Evolutionary conservation across 2,329 filamentous ascomycete genomes (phyloP), one percentile per base, ranked within the genome.

Genomic region (Parastagonospora nodorum): DNA sequence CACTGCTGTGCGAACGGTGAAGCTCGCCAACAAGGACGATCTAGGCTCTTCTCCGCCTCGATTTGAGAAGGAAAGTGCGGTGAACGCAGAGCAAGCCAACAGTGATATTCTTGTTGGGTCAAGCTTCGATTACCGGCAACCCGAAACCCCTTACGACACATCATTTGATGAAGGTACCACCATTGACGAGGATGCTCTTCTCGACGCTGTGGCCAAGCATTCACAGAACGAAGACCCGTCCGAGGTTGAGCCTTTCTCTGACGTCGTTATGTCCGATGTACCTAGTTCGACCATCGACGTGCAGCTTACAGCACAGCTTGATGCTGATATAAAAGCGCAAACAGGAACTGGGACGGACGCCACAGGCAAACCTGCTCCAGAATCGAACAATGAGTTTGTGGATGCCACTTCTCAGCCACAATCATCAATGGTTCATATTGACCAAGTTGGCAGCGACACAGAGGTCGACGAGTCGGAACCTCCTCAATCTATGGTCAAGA

Each of bases 41-140:
- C 55, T 69, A 8, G 61, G 69, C 4, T 72, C 71, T 8, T 74
- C 75, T 14, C 70, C 76, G 36, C 75, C 64, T 39, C 61, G 48
- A 1, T 61, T 71, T 8, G 58, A 63, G n/a, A 65, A 58, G 33
- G 41, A 37, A 3, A 16, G 19, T 11, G 35, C 32, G 2, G 40
- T 41, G 3, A 42, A 46, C 4, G 32, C 11, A 11, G 40, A 15
- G n/a, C 42, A 41, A 16, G 5, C 32, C 8, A 39, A 37, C 2
- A 45, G 30, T 30, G 52, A 58, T 33, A 44, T 53, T 38, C 45
- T 53, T 1, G 49, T 57, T 11, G 52, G 36, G 1, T 62, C 62
- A n/a, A 66, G 60, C 40, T 62, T 67, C 31, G 63, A 63, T 2
- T 61, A 51, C 16, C 36, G 42, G 15, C 68, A 63, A 38, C 38